phyloP scores from a whole-genome alignment of 129 eudicot species.

The Chrysanthemum makinoi region DNA sequence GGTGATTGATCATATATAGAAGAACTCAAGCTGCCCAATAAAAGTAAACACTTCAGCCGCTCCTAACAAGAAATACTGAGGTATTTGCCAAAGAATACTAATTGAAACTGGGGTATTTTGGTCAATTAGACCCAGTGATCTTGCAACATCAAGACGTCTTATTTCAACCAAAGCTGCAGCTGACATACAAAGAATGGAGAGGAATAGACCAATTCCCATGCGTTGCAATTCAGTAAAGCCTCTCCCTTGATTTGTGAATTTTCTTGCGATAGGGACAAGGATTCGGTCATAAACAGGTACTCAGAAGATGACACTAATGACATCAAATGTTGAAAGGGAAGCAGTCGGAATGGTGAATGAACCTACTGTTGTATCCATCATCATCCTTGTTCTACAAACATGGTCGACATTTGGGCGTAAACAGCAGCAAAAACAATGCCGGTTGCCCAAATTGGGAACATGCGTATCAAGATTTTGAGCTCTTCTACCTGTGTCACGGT shows the following conservation, averaged over 20 bases:
- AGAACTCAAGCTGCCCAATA: conserved; percentile 85
- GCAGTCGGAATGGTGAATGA: conserved; percentile 81
- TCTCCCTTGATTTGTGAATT: conserved; percentile 59
- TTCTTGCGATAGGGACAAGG: conserved; percentile 73
- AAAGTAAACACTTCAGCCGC: conserved; percentile 84
- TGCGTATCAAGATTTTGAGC: conserved; percentile 73
- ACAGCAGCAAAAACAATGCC: conserved; percentile 75
- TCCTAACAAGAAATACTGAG: conserved; percentile 77
- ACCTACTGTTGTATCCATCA: conserved; percentile 72
- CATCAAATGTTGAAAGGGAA: conserved; percentile 64
- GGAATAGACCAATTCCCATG: conserved; percentile 85
- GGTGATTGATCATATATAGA: conserved; percentile 90
- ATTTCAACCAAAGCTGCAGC: conserved; percentile 89
- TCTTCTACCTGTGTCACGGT: conserved; percentile 93
- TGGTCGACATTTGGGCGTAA: conserved; percentile 77
- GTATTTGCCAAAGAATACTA: conserved; percentile 76
- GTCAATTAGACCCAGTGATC: conserved; percentile 50
- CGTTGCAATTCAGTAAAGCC: conserved; percentile 79
- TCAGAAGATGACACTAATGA: conserved; percentile 74
- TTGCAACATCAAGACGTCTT: conserved; percentile 51
- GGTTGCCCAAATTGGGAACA: conserved; percentile 94
- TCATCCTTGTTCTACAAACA: conserved; percentile 88
- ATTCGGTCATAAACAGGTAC: conserved; percentile 72
- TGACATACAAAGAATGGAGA: conserved; percentile 71
- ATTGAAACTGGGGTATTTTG: conserved; percentile 52